phyloP scores from a whole-genome alignment of 495 filamentous ascomycete genomes.

The Echria macrotheca region DNA sequence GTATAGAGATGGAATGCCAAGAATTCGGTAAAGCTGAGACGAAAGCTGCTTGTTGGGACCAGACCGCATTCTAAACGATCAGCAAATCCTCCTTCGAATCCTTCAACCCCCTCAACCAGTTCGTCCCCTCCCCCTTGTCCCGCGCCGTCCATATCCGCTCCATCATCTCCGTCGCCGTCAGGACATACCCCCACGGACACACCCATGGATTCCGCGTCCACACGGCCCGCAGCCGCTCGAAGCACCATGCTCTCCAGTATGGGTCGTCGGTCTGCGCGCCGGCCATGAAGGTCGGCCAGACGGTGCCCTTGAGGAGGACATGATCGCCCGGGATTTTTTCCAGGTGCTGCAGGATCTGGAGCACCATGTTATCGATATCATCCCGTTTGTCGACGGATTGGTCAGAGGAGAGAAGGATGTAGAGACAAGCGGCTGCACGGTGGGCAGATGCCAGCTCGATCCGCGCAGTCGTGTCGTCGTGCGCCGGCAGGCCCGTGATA shows the following conservation, averaged over 20 bases:
- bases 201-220: constrained; percentile 25
- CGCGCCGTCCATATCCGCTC: constrained; percentile 34
- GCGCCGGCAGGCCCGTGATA: constrained; percentile 27
- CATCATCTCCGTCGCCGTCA: constrained; percentile 38
- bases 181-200: constrained; percentile 43
- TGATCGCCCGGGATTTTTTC: constrained; percentile 40
- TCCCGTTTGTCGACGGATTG: not conserved
- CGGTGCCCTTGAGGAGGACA: constrained; percentile 48
- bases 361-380: constrained; percentile 29
- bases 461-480: constrained; percentile 32
- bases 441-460: constrained; percentile 40
- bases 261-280: constrained; percentile 43
- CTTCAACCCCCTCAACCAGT: constrained; percentile 36
- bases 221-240: constrained; percentile 32
- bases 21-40: no score
- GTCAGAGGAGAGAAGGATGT: constrained; percentile 20
- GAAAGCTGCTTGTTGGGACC: no score
- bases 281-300: constrained; percentile 55
- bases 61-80: no score
- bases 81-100: constrained; percentile 32
- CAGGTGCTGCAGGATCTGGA: constrained; percentile 41
- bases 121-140: constrained; percentile 18
- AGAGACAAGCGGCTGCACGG: constrained; percentile 40
- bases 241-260: constrained; percentile 29
- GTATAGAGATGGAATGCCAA: no score